A percentile compares a stretch with the other conserved stretches of the same genome.
phyloP scores from a whole-genome alignment of 768 basidiomycete genomes.

The Tulasnella sp. region DNA sequence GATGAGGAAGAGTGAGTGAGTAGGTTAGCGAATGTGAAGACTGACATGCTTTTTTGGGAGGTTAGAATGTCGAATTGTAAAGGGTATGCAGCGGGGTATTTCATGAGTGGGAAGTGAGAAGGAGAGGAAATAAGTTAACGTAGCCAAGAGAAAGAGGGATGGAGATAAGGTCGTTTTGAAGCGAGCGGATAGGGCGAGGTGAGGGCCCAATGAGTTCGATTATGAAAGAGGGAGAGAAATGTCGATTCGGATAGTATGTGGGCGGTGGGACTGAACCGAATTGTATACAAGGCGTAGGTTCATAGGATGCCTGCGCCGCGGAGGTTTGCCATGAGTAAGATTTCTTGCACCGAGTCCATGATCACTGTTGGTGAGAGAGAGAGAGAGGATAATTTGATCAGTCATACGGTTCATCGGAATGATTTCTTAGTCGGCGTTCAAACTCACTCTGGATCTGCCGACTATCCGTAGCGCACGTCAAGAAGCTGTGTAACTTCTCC shows the following conservation, averaged over 20 bases:
- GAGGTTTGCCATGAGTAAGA: slow-evolving; percentile 12
- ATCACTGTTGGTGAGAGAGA: slow-evolving; percentile 6
- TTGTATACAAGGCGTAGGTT: neutral
- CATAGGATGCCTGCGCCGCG: slow-evolving; percentile 9
- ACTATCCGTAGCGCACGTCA: slow-evolving; percentile 21
- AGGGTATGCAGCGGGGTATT: too few relatives aligned
- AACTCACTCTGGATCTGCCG: slow-evolving; percentile 19
- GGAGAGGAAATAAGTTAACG: too few relatives aligned
- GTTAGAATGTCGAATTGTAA: too few relatives aligned
- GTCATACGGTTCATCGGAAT: too few relatives aligned
- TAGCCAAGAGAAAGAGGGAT: slow-evolving; percentile 32
- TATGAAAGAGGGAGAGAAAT: neutral
- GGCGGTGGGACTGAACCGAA: slow-evolving; percentile 5
- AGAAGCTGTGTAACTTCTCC: slow-evolving; percentile 28
- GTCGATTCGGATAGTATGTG: slow-evolving; percentile 16
- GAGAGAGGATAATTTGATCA: too few relatives aligned
- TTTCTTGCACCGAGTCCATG: slow-evolving; percentile 16
- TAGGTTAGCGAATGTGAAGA: too few relatives aligned
- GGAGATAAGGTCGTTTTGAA: slow-evolving; percentile 33
- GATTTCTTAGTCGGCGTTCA: too few relatives aligned
- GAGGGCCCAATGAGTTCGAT: too few relatives aligned
- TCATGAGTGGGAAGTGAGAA: slow-evolving; percentile 25
- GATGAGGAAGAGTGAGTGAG: too few relatives aligned
- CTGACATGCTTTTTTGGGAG: too few relatives aligned
- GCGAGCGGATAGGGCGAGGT: neutral